phyloP scores from a whole-genome alignment of 345 rosid species.

The Hibiscus mutabilis region DNA sequence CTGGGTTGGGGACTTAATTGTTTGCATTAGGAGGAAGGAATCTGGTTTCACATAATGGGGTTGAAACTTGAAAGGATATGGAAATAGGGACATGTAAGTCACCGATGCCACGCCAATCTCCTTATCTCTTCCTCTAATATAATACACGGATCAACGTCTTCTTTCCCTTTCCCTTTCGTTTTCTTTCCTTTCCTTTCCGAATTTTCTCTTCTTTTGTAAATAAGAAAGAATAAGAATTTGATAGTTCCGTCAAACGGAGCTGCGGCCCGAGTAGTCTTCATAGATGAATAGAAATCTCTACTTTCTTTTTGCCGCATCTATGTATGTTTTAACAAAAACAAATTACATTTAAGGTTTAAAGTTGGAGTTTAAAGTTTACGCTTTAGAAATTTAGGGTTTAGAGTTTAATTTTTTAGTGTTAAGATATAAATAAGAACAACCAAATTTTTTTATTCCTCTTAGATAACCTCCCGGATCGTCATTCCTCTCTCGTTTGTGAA shows the following conservation, averaged over 20 bases:
- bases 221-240: background rate
- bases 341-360: too few relatives aligned
- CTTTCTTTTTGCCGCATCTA: too few relatives aligned
- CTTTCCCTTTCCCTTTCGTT: conserved; percentile 3
- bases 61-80: background rate
- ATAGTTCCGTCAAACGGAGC: background rate
- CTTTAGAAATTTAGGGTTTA: too few relatives aligned
- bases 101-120: conserved; percentile 38
- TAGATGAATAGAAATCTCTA: too few relatives aligned
- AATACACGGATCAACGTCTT: background rate
- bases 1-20: background rate
- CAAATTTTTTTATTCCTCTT: too few relatives aligned
- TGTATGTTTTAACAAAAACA: too few relatives aligned
- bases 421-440: too few relatives aligned
- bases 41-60: background rate
- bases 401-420: too few relatives aligned
- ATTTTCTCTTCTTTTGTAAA: background rate
- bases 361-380: too few relatives aligned
- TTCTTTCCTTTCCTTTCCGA: background rate
- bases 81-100: conserved; percentile 18
- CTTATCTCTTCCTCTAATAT: conserved; percentile 24
- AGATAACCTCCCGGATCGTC: too few relatives aligned
- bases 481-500: too few relatives aligned
- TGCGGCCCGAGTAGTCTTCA: too few relatives aligned
- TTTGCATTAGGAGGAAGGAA: background rate